Conservation (phyloP, 2,329 filamentous ascomycete genomes). For the Coniochaeta ligniaria region DNA sequence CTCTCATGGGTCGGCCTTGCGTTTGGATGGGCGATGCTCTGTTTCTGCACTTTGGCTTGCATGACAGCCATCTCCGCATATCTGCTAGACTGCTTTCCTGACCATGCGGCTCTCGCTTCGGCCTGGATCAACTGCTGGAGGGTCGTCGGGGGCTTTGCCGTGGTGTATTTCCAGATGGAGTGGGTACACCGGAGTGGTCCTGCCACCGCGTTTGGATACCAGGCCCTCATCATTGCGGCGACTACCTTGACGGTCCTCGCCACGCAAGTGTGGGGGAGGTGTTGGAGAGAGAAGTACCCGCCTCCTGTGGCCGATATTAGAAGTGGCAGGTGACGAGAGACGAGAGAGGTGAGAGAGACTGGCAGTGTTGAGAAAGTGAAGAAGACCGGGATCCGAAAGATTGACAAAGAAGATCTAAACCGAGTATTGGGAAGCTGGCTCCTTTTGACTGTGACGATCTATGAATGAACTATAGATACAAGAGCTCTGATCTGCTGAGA, state of each 20-base stretch:
- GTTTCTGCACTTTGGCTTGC: slow-evolving; percentile 36
- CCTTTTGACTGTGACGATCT: too few species aligned
- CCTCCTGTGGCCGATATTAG: neutral
- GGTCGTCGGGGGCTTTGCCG: slow-evolving; percentile 37
- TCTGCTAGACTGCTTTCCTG: slow-evolving; percentile 40
- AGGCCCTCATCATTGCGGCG: slow-evolving; percentile 7
- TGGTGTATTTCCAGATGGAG: slow-evolving; percentile 38
- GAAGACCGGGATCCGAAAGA: neutral
- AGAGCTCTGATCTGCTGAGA: too few species aligned
- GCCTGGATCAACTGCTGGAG: slow-evolving; percentile 31
- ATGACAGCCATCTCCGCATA: slow-evolving; percentile 41
- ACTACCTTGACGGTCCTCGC: slow-evolving; percentile 1
- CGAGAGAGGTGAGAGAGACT: too few species aligned
- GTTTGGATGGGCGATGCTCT: slow-evolving; percentile 36
- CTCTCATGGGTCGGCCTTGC: slow-evolving; percentile 36
- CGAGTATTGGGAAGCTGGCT: too few species aligned
- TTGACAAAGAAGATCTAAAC: neutral
- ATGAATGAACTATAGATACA: too few species aligned
- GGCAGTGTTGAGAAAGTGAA: too few species aligned
- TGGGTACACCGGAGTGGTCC: slow-evolving; percentile 24
- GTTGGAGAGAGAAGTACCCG: slow-evolving; percentile 8
- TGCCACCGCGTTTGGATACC: slow-evolving; percentile 6
- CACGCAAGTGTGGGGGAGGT: slow-evolving; percentile 6
- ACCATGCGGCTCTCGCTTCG: slow-evolving; percentile 36
- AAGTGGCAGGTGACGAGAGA: neutral